A percentile compares a stretch with the other conserved stretches of the same genome.
Evolutionary conservation across 108 stramenopile species (phyloP).

Genomic region (Pinguiococcus pyrenoidosus): DNA sequence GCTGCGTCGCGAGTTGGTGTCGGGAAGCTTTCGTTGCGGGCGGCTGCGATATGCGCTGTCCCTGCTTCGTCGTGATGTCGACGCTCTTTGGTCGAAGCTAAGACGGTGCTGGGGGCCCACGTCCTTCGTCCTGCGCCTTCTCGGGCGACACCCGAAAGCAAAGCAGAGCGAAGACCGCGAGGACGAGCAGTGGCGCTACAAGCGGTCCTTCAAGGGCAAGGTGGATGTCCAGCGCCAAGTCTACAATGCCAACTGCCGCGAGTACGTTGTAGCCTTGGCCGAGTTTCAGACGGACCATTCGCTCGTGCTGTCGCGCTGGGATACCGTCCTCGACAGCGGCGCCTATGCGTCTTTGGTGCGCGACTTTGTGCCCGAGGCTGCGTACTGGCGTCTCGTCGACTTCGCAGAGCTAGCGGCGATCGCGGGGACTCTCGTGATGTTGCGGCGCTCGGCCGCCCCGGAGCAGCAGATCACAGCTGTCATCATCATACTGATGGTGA

Average conservation of each 20-base stretch:
- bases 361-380: not conserved
- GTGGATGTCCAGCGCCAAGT: constrained; percentile 4
- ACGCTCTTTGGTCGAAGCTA: not conserved
- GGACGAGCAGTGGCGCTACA: not conserved
- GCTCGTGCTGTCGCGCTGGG: constrained; percentile 1
- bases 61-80: constrained; percentile 6
- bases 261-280: constrained; percentile 1
- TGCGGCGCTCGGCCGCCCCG: not conserved
- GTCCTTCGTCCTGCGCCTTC: not conserved
- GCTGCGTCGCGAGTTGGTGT: no score
- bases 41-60: no score
- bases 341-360: constrained; percentile 1
- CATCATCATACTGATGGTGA: not conserved
- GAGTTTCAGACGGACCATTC: constrained; percentile 8
- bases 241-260: not conserved
- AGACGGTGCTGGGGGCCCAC: not conserved
- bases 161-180: not conserved
- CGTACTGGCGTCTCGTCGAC: constrained; percentile 1
- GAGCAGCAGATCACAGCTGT: constrained; percentile 1
- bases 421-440: not conserved
- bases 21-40: no score
- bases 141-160: not conserved
- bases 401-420: not conserved
- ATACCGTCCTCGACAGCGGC: constrained; percentile 8
- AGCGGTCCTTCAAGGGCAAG: no score